A percentile compares a stretch with the other conserved stretches of the same genome.
Evolutionary conservation across 495 filamentous ascomycete genomes (phyloP).

Genomic region (Neurospora sp.): DNA sequence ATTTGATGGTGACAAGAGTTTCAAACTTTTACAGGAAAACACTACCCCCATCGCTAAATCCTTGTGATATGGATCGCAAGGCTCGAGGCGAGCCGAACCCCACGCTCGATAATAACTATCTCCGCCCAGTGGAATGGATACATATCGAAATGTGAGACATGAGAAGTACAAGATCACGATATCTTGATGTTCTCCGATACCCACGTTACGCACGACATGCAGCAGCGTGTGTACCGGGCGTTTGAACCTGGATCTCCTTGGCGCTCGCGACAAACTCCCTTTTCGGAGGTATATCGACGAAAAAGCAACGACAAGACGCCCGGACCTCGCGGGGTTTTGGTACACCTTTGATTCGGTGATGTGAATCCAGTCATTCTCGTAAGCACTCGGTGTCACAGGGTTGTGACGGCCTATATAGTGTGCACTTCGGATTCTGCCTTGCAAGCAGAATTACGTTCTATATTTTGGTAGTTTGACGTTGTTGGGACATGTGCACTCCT

Average conservation of each 20-base stretch:
- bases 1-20: neutral
- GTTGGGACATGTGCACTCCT: too few species aligned
- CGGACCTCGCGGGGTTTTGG: neutral
- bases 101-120: neutral
- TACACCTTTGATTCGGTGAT: neutral
- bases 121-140: neutral
- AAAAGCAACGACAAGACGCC: neutral
- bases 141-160: neutral
- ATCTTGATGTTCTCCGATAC: neutral
- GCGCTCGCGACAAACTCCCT: neutral
- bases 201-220: neutral
- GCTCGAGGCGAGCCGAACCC: neutral
- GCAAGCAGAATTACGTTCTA: too few species aligned
- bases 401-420: too few species aligned
- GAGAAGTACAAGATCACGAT: neutral
- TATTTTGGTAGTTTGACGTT: too few species aligned
- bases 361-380: neutral
- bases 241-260: neutral
- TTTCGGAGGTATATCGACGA: neutral
- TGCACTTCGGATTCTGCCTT: too few species aligned
- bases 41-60: neutral
- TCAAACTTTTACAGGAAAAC: neutral
- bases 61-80: neutral
- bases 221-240: neutral
- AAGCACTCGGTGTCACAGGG: neutral